Evolutionary conservation across 2,329 filamentous ascomycete species (phyloP).

Genomic region (Fusarium guadeloupense): DNA sequence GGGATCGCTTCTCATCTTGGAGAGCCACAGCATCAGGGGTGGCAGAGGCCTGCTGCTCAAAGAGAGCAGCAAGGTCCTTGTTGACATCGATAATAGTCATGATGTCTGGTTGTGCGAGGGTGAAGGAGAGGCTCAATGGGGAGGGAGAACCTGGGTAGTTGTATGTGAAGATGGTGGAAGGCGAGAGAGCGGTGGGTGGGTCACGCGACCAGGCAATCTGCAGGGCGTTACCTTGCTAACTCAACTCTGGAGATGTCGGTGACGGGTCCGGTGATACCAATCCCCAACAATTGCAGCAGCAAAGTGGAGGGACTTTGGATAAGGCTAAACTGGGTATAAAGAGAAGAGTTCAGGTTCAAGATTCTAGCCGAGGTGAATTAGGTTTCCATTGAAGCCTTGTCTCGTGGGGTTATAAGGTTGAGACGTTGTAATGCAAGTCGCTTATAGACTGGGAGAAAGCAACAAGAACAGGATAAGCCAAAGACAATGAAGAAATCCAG

Average conservation of each 20-base stretch:
- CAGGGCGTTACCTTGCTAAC: conserved; percentile 18
- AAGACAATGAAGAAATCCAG: too few relatives aligned
- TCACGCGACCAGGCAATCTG: conserved; percentile 41
- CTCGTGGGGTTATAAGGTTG: conserved; percentile 32
- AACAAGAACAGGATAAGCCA: too few relatives aligned
- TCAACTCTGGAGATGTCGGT: conserved; percentile 32
- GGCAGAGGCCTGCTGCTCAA: conserved; percentile 71
- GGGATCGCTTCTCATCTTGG: conserved; percentile 72
- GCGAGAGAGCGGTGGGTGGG: conserved; percentile 36
- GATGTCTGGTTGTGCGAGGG: conserved; percentile 18
- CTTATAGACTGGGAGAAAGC: too few relatives aligned
- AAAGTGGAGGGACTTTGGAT: conserved; percentile 21
- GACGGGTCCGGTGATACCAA: conserved; percentile 33
- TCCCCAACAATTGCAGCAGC: conserved; percentile 37
- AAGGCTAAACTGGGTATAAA: not conserved
- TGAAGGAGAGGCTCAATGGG: conserved; percentile 1
- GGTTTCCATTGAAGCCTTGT: conserved; percentile 13
- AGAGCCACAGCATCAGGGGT: conserved; percentile 76
- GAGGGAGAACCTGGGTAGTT: not conserved
- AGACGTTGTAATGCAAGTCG: too few relatives aligned
- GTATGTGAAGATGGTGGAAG: conserved; percentile 14
- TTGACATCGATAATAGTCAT: conserved; percentile 75
- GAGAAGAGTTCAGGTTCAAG: not conserved
- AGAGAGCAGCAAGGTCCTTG: conserved; percentile 78
- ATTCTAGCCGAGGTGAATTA: not conserved